Evolutionary conservation across 805 yeast species (phyloP), one percentile per base, ranked within the genome.

Genomic region (Cyberlindnera euphorbiiphila): DNA sequence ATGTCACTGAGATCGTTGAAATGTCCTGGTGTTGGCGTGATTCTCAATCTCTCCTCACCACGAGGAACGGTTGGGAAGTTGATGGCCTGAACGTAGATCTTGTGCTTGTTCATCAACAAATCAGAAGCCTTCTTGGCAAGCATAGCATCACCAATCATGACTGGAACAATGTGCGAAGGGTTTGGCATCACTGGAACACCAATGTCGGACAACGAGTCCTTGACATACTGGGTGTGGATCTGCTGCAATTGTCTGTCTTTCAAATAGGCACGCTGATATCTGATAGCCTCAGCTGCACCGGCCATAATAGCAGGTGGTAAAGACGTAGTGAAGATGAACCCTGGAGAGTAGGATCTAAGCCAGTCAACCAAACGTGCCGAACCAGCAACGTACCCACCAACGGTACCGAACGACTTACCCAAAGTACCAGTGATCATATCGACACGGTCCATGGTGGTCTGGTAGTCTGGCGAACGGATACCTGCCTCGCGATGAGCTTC

Each of bases 1-100:
- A 78, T 72, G 59, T 88, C 86, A 36, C 91, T 73, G 34, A 86
- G 70, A 40, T 81, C 85, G 41, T 78, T 71, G 14, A 78, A 75
- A 61, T 93, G 99, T 37, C 96, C 97, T 25, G 99, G 99, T 28
- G 98, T 89, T 39, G 99, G 98, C n/a, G 99, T 93, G 58, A 93
- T 79, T 66, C 99, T 81, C 55, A 93, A 76, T 61, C 98, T 81
- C 68, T 93, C 99, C 49, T 88, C 82, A 43, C 98, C 98, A 50
- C 84, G 79, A 14, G 96, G 82, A 43, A 93, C 98, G 17, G 98
- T 93, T 44, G 99, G 99, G 78, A 83, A 93, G 69, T 93, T 93
- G 62, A 93, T 93, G 32, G 98, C 96, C 68, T 93, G 99, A 31
- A 94, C 98, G 57, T 93, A 93, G 60, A 93, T 89, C 48, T 76